Conservation (phyloP, 2,329 filamentous ascomycete genomes). For the Penicillium occitanis region DNA sequence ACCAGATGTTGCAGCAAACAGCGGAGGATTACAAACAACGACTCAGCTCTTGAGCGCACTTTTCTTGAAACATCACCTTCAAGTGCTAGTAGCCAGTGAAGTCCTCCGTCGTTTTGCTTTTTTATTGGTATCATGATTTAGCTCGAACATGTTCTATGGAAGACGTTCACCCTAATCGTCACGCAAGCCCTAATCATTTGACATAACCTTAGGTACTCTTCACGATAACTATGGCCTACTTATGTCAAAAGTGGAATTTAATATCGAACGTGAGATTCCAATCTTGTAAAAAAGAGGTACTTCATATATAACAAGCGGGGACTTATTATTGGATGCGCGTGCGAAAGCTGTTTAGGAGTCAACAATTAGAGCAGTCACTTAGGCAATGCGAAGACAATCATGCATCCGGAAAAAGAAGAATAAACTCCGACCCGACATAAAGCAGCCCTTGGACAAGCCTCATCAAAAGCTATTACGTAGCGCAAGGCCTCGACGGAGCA, state of each 20-base stretch:
- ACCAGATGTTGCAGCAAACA: constrained; percentile 31
- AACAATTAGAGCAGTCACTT: background rate
- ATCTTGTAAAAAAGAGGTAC: background rate
- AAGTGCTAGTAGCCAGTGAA: background rate
- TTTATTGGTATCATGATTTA: background rate
- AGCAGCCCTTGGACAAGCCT: background rate
- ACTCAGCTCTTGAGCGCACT: background rate
- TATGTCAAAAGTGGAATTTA: background rate
- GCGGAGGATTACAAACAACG: background rate
- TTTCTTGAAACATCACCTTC: background rate
- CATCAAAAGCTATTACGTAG: background rate
- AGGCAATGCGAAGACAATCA: background rate
- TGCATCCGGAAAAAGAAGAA: background rate
- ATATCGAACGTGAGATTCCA: background rate
- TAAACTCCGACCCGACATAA: constrained; percentile 11
- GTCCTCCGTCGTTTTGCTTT: background rate
- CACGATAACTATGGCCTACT: background rate
- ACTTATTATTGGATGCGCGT: background rate
- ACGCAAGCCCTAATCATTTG: background rate
- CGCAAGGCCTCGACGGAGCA: background rate
- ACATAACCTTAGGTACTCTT: background rate
- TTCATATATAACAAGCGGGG: background rate
- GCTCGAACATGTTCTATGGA: background rate
- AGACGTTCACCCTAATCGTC: background rate
- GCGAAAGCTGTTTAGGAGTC: background rate